Evolutionary conservation across 2,329 filamentous ascomycete genomes (phyloP), one percentile per base, ranked within the genome.

Genomic region (Colletotrichum sp.): DNA sequence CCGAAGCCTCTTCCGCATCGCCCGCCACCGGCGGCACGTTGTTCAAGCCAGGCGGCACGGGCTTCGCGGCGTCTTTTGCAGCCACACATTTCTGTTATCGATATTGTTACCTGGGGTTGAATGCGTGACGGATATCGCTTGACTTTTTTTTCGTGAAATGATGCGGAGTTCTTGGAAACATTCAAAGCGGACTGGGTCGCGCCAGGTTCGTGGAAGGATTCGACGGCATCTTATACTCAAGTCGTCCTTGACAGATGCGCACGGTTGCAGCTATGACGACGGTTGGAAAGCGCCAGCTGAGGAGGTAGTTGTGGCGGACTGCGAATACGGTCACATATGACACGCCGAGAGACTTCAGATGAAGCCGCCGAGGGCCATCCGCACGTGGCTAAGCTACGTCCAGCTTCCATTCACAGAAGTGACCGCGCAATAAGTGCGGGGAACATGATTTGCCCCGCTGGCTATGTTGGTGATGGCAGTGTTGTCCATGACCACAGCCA

Each of bases 31-130:
- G 44, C 69, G 24, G 69, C 63, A 12, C 70, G 73, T 28, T 73
- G 69, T 59, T 76, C 73, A 26, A 76, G 39, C 73, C 73, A 76
- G n/a, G 73, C 73, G 15, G 65, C 55, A 13, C 73, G 73, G 57
- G 73, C 73, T 16, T 70, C 73, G 30, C 73, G 73, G 34, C 73
- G 73, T 72, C 32, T 72, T 60, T 71, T 62, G 44, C 73, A 68
- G 16, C 73, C 39, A 26, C 69, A 71, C 57, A 71, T 71, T 32
- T 62, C 16, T 49, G 44, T n/a, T 49, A 21, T 49, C 18, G 44
- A 49, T n/a, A 12, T 49, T 49, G 9, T 49, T n/a, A 18, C 10
- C 9, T 49, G 3, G 18, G 18, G 6, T n/a, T 62, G 59, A 10
- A 8, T 21, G 10, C 10, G 28, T 30, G 59, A 62, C 16, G 57